Evolutionary conservation across 2,329 filamentous ascomycete species (phyloP).

Genomic region (Diplodia sapinea): DNA sequence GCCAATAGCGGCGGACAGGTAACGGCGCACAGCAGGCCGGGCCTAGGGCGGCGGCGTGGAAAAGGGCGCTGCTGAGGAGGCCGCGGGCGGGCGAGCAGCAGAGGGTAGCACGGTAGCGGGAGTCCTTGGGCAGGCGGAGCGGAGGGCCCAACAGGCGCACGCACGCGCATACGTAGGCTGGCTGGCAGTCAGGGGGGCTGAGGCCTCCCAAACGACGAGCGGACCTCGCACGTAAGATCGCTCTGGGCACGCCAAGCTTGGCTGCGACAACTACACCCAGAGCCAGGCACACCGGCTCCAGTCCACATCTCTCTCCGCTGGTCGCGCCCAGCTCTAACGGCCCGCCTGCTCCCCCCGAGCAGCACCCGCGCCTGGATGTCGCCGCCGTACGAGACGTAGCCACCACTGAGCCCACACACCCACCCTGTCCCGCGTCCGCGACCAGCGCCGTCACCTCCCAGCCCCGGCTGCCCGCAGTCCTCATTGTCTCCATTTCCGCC

Average conservation of each 20-base stretch:
- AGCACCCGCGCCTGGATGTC: conserved; percentile 31
- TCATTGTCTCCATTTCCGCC: conserved; percentile 17
- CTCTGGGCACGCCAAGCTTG: conserved; percentile 25
- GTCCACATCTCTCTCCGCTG: conserved; percentile 28
- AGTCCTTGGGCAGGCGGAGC: conserved; percentile 20
- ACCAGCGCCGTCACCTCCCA: conserved; percentile 4
- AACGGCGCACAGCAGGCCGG: conserved; percentile 28
- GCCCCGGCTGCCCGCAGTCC: conserved; percentile 20
- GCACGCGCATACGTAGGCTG: conserved; percentile 28
- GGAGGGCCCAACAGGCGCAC: conserved; percentile 26
- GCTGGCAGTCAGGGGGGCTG: conserved; percentile 20
- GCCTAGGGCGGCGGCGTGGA: background rate
- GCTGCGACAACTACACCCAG: conserved; percentile 24
- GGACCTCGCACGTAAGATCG: conserved; percentile 20
- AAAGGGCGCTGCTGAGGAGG: background rate
- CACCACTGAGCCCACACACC: background rate
- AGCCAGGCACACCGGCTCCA: conserved; percentile 24
- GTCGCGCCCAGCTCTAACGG: conserved; percentile 30
- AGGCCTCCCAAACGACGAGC: conserved; percentile 24
- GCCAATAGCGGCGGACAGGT: conserved; percentile 23
- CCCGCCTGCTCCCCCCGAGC: conserved; percentile 30
- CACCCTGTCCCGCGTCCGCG: conserved; percentile 11
- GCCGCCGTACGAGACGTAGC: conserved; percentile 22
- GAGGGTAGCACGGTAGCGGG: background rate
- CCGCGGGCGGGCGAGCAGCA: background rate